Conservation (phyloP, 108 stramenopile species). For the Schizochytrium sp. region DNA sequence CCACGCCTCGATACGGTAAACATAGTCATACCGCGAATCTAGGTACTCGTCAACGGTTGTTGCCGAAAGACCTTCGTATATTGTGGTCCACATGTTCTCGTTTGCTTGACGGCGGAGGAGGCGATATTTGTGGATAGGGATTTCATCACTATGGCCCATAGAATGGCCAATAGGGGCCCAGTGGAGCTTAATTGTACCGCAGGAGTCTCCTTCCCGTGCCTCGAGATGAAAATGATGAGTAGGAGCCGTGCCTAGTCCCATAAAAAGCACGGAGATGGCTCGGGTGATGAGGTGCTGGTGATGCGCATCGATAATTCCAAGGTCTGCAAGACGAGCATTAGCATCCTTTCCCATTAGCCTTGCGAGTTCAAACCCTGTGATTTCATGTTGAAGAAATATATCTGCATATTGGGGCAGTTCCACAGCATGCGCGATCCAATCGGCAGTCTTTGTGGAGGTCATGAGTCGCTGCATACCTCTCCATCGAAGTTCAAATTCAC, state of each 20-base stretch:
- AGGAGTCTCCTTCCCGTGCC: not conserved
- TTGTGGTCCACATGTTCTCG: not conserved
- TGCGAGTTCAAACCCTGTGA: slow-evolving; percentile 49
- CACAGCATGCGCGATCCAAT: slow-evolving; percentile 38
- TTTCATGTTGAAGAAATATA: not conserved
- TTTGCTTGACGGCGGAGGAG: not conserved
- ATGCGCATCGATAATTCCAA: not conserved
- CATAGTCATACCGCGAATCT: not conserved
- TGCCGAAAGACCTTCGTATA: slow-evolving; percentile 23
- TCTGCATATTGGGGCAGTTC: slow-evolving; percentile 19
- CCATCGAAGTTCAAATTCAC: slow-evolving; percentile 49
- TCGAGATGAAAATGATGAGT: slow-evolving; percentile 10
- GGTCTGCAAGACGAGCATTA: not conserved
- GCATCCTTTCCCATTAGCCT: not conserved
- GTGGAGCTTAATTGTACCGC: slow-evolving; percentile 33
- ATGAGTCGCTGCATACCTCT: slow-evolving; percentile 58
- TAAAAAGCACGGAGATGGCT: slow-evolving; percentile 54
- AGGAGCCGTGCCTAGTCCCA: slow-evolving; percentile 40
- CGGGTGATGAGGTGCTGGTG: slow-evolving; percentile 30
- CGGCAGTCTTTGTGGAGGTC: slow-evolving; percentile 20
- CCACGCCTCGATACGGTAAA: slow-evolving; percentile 55
- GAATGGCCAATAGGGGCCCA: slow-evolving; percentile 19
- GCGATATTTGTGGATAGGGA: slow-evolving; percentile 35
- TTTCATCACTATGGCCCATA: not conserved
- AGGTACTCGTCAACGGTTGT: slow-evolving; percentile 35